These are phyloP conservation scores for Papilionanthe hybrid DNA, from an alignment of 116 monocot species.

Conservation along the genomic window DNA sequence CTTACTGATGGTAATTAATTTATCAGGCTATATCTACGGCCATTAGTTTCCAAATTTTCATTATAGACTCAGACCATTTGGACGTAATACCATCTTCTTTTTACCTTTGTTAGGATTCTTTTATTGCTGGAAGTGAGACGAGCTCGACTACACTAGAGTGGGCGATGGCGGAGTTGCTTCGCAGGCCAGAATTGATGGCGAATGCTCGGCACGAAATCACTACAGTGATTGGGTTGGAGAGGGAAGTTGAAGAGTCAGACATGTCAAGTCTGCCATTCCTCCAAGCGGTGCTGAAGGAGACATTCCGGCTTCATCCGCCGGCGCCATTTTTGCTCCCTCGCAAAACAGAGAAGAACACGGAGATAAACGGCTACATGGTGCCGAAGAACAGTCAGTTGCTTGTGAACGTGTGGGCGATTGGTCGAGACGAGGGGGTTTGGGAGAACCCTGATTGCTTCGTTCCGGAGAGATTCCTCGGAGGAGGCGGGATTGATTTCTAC, in stretches of 20 bases:
- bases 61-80: no score
- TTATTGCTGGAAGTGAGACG: constrained; percentile 22
- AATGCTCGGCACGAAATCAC: no score
- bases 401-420: constrained; percentile 27
- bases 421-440: no score
- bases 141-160: no score
- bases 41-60: no score
- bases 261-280: constrained; percentile 12
- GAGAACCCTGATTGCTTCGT: constrained; percentile 16
- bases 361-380: not conserved
- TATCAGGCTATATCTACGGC: constrained; percentile 1
- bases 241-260: constrained; percentile 13
- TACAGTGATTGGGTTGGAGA: no score
- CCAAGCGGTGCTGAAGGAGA: constrained; percentile 27
- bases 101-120: constrained; percentile 22
- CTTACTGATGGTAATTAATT: constrained; percentile 15
- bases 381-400: constrained; percentile 7
- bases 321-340: constrained; percentile 20
- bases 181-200: no score
- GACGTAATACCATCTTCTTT: no score
- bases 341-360: not conserved
- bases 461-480: constrained; percentile 19
- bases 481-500: not conserved
- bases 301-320: constrained; percentile 29
- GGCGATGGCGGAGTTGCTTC: no score